A percentile compares a stretch with the other conserved stretches of the same genome.
Conservation (phyloP, 2,329 filamentous ascomycete species). For the Apiospora arundinis region DNA sequence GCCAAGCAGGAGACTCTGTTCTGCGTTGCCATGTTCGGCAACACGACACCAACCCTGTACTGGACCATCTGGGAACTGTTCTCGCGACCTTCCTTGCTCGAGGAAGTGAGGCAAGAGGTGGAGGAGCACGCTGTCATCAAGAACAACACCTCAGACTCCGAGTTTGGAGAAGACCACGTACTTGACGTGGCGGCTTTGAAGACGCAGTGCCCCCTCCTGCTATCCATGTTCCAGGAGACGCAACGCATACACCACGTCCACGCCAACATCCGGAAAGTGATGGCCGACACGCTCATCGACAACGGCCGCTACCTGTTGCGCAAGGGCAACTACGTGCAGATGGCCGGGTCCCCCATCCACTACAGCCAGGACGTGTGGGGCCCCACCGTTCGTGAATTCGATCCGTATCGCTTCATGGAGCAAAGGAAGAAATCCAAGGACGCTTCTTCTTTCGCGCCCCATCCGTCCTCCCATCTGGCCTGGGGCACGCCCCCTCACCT, state of each 20-base stretch:
- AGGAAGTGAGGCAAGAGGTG: slow-evolving; percentile 49
- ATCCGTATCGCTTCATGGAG: slow-evolving; percentile 30
- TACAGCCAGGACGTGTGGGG: slow-evolving; percentile 38
- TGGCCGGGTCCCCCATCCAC: slow-evolving; percentile 41
- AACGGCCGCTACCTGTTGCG: slow-evolving; percentile 42
- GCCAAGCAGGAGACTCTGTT: slow-evolving; percentile 24
- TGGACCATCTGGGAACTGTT: slow-evolving; percentile 53
- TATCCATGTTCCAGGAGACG: slow-evolving; percentile 46
- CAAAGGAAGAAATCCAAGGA: not conserved
- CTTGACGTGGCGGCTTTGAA: slow-evolving; percentile 43
- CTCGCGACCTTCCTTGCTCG: slow-evolving; percentile 45
- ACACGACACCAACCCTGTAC: slow-evolving; percentile 50
- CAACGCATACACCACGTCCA: slow-evolving; percentile 39
- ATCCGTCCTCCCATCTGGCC: slow-evolving; percentile 21
- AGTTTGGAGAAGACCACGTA: not conserved
- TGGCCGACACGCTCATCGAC: slow-evolving; percentile 43
- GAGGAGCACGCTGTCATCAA: slow-evolving; percentile 23
- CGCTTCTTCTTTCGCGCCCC: not conserved
- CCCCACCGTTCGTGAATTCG: slow-evolving; percentile 28
- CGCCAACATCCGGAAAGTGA: slow-evolving; percentile 39
- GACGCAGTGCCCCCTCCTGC: slow-evolving; percentile 41
- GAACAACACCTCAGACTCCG: not conserved
- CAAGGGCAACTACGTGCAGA: slow-evolving; percentile 42
- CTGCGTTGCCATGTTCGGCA: slow-evolving; percentile 45
- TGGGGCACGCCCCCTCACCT: slow-evolving; percentile 40